Conservation (phyloP, 805 yeast genomes). For the Candida saitoana region DNA sequence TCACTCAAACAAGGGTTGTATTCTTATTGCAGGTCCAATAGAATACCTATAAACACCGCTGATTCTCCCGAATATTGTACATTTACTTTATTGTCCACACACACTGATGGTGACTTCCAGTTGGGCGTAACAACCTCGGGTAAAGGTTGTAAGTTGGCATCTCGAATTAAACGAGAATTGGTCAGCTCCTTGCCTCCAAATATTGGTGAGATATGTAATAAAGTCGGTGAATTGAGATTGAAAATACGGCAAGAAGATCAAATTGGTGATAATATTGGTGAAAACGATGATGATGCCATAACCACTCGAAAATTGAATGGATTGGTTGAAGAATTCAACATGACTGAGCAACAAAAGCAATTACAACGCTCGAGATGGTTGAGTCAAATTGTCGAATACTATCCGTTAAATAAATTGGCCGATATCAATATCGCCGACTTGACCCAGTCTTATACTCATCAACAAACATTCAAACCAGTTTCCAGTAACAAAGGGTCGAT, state of each 20-base stretch:
- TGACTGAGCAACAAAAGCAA: conserved; percentile 48
- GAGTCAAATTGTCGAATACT: conserved; percentile 86
- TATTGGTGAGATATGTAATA: conserved; percentile 63
- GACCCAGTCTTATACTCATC: conserved; percentile 35
- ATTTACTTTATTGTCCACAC: conserved; percentile 72
- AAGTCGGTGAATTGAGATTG: conserved; percentile 63
- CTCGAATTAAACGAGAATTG: conserved; percentile 72
- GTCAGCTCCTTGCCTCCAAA: conserved; percentile 62
- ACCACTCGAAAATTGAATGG: conserved; percentile 57
- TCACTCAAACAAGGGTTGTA: conserved; percentile 40
- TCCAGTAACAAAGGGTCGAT: conserved; percentile 46
- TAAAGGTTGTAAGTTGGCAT: conserved; percentile 84
- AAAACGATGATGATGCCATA: conserved; percentile 65
- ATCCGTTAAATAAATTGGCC: conserved; percentile 66
- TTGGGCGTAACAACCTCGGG: conserved; percentile 83
- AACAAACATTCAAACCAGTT: not conserved
- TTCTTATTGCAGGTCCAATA: conserved; percentile 48
- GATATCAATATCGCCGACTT: conserved; percentile 58
- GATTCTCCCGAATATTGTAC: conserved; percentile 71
- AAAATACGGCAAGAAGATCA: conserved; percentile 52
- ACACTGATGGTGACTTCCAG: conserved; percentile 68
- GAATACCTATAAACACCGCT: conserved; percentile 81
- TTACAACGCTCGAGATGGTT: conserved; percentile 75
- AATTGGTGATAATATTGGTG: conserved; percentile 39
- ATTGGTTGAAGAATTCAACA: conserved; percentile 56